Base-by-base conservation (phyloP, 768 basidiomycete genomes). In the Lactifluus volemus region DNA sequence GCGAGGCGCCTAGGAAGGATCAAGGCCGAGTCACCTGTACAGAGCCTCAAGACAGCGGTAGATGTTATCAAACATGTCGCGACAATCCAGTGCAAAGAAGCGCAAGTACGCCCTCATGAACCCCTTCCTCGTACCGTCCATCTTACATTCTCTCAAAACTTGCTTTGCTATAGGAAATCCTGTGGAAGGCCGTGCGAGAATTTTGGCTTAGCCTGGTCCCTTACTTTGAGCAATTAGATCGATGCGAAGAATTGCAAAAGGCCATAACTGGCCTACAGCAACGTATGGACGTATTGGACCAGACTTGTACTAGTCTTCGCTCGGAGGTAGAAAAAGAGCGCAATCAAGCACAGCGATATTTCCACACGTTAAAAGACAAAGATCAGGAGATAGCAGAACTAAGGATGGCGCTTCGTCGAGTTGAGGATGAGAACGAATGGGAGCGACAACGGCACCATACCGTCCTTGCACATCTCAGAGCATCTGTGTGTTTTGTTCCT, bases 101-200 rank as follows among this genome's bases (percentile, higher is more conserved):
- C 61, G 8, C 61, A 63, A 36, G 61, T 48, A 49, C 25, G 57
- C 30, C 34, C 34, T 36, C 42, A 30, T 14, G 32, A 4, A 25
- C 25, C 12, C n/a, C 41, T 42, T 21, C 4, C 10, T 49, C 12
- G 8, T 44, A 6, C n/a, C 3, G 7, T 52, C 32, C 12, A 29
- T 57, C 60, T 52, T 30, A 57, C 44, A 21, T 34, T 12, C 34
- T 39, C 39, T 15, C 36, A 15, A 48, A 36, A 25, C 25, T 25
- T 25, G 25, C 25, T 4, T 50, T 51, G 32, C 32, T 36, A 5
- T 19, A 63, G 61, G 61, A 53, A 42, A 53, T 63, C 14, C 30
- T 63, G 21, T 63, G 61, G 61, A 49, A 48, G 19, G 56, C 61
- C 15, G 61, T 63, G 48, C 55, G 52, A 45, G 56, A 58, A 38